These are phyloP conservation scores for Chrysophaeum taylorii DNA, from an alignment of 352 stramenopile genomes.

Conservation along the genomic window DNA sequence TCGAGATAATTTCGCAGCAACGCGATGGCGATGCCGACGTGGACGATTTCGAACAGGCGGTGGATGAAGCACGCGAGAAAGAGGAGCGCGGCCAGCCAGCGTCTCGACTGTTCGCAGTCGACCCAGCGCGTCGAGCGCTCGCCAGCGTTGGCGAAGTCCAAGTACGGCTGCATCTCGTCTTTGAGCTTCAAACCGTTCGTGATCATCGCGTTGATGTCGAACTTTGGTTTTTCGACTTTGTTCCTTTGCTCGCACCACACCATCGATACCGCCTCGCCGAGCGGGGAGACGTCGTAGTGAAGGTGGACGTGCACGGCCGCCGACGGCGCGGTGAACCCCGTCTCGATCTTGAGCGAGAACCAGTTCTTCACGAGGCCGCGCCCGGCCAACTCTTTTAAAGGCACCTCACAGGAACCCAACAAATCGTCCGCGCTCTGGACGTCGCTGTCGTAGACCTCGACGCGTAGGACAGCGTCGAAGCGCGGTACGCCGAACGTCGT, in stretches of 20 bases:
- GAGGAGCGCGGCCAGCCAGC: neutral
- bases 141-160: neutral
- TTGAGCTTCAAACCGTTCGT: neutral
- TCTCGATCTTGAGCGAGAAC: neutral
- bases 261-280: constrained; percentile 1
- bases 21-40: neutral
- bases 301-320: neutral
- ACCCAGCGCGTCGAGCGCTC: neutral
- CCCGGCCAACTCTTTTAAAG: neutral
- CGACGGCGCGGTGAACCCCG: neutral
- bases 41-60: neutral
- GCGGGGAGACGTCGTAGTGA: neutral
- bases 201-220: neutral
- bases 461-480: neutral
- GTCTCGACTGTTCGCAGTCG: neutral
- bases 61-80: neutral
- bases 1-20: neutral
- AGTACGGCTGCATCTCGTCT: neutral
- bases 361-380: neutral
- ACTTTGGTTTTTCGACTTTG: neutral
- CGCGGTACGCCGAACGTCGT: neutral
- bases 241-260: neutral
- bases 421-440: neutral
- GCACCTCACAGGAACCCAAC: neutral
- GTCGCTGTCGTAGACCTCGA: constrained; percentile 10